Evolutionary conservation across 2,329 filamentous ascomycete genomes (phyloP).

Genomic region (Claviceps sp.): DNA sequence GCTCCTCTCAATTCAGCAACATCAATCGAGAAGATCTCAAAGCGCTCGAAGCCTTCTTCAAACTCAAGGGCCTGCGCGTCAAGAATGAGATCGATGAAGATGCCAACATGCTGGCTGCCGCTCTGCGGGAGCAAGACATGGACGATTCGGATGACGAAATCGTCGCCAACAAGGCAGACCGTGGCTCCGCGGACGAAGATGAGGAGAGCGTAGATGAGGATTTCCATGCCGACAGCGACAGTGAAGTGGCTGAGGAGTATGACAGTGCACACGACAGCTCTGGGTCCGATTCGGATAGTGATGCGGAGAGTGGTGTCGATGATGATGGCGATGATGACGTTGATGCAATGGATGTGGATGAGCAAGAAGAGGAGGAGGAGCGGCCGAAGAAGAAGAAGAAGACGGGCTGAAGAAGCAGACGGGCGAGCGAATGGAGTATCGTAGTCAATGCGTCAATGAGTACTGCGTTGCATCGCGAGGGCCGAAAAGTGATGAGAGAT

Average conservation of each 20-base stretch:
- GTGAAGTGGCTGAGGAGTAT: constrained; percentile 91
- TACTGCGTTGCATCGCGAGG: no score
- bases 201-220: constrained; percentile 93
- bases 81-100: constrained; percentile 99
- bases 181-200: constrained; percentile 90
- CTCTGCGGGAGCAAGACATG: constrained; percentile 72
- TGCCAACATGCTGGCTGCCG: constrained; percentile 64
- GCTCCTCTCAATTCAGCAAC: constrained; percentile 94
- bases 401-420: constrained; percentile 11
- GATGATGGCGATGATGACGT: constrained; percentile 29
- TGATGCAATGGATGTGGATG: constrained; percentile 24
- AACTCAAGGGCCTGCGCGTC: constrained; percentile 82
- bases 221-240: constrained; percentile 84
- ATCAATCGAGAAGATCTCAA: constrained; percentile 98
- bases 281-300: constrained; percentile 52
- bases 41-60: constrained; percentile 94
- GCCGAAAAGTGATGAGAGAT: no score
- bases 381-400: constrained; percentile 39
- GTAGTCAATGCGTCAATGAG: no score
- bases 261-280: constrained; percentile 85
- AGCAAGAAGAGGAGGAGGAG: constrained; percentile 36
- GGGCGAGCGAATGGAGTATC: no score
- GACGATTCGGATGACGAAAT: constrained; percentile 75
- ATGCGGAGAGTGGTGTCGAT: constrained; percentile 36
- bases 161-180: constrained; percentile 55